phyloP scores from a whole-genome alignment of 257 asterid genomes.

The Rhazya stricta region DNA sequence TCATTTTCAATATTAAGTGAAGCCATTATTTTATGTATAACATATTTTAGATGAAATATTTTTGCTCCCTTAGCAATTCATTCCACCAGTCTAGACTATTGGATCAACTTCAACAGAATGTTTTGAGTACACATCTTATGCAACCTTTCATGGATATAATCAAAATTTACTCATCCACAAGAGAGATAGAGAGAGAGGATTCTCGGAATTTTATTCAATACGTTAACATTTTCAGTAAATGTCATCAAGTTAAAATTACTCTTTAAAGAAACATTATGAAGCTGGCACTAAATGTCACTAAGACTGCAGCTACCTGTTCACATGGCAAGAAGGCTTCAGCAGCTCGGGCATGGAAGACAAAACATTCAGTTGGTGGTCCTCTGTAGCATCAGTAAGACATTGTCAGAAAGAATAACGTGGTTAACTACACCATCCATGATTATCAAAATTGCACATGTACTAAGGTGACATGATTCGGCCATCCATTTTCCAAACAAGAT shows the following conservation, averaged over 20 bases:
- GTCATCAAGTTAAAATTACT: neutral
- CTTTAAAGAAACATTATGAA: neutral
- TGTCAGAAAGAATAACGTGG: constrained; percentile 5
- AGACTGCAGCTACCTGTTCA: constrained; percentile 43
- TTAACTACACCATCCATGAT: neutral
- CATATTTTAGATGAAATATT: neutral
- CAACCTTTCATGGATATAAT: neutral
- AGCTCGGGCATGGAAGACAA: constrained; percentile 87
- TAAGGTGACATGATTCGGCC: neutral
- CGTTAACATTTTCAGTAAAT: neutral
- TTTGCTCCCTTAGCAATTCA: neutral
- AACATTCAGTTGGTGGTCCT: constrained; percentile 98
- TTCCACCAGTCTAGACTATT: neutral
- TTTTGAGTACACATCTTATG: neutral
- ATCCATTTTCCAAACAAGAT: neutral
- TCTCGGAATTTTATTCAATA: neutral
- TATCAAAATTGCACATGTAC: neutral
- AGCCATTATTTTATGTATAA: neutral
- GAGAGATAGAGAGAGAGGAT: neutral
- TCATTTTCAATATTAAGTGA: no score
- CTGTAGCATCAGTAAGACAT: constrained; percentile 40
- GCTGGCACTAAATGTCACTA: neutral
- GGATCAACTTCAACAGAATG: neutral
- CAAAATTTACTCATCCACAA: neutral
- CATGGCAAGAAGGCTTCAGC: constrained; percentile 61